These are phyloP conservation scores for Pyrrhoderma noxium DNA, from an alignment of 1,284 basidiomycete genomes.

Conservation along the genomic window DNA sequence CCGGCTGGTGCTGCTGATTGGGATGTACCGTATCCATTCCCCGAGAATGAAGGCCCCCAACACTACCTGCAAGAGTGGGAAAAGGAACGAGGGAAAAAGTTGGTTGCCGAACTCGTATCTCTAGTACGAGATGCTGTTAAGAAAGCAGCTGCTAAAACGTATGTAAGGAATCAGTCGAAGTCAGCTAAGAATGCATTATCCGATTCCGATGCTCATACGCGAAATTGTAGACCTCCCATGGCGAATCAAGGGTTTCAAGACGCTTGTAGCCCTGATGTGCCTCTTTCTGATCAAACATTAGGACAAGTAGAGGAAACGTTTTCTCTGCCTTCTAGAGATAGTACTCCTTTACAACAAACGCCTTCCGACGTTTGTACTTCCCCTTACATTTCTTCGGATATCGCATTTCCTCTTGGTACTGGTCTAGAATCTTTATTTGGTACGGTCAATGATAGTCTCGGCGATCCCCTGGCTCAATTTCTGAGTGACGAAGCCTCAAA, in stretches of 20 bases:
- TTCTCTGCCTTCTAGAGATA: too few species aligned
- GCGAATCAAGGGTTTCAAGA: neutral
- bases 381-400: too few species aligned
- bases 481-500: neutral
- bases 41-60: constrained; percentile 57
- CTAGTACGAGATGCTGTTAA: constrained; percentile 51
- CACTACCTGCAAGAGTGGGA: constrained; percentile 57
- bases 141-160: constrained; percentile 44
- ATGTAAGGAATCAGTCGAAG: constrained; percentile 25
- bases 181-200: neutral
- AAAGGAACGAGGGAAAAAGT: constrained; percentile 48
- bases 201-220: neutral
- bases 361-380: too few species aligned
- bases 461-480: neutral
- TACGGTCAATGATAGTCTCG: constrained; percentile 8
- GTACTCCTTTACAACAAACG: too few species aligned
- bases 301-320: too few species aligned
- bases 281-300: too few species aligned
- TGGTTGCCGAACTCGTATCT: constrained; percentile 52
- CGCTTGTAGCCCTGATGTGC: too few species aligned
- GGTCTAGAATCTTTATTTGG: constrained; percentile 10
- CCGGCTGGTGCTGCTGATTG: constrained; percentile 72
- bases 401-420: neutral
- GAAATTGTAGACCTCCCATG: neutral
- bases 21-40: constrained; percentile 73